A percentile compares a stretch with the other conserved stretches of the same genome.
phyloP scores from a whole-genome alignment of 129 eudicot genomes.

The carrot (Daucus carota) region DH1_v3.0 NC_030389.2:37565501-37566000 shows the following conservation, averaged over 20 bases:
- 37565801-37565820: background rate
- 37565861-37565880: slow-evolving; percentile 45
- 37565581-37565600: slow-evolving; percentile 17
- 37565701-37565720: background rate
- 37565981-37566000: slow-evolving; percentile 22
- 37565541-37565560: background rate
- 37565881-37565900: slow-evolving; percentile 56
- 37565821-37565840: slow-evolving; percentile 19
- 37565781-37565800: background rate
- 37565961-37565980: slow-evolving; percentile 47
- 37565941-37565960: slow-evolving; percentile 52
- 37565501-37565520: slow-evolving; percentile 8
- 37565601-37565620: slow-evolving; percentile 7
- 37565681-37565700: slow-evolving; percentile 9
- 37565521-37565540: slow-evolving; percentile 7
- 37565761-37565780: slow-evolving; percentile 5
- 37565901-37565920: slow-evolving; percentile 61
- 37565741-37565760: background rate
- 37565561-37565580: slow-evolving; percentile 13
- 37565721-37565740: background rate
- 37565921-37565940: slow-evolving; percentile 48
- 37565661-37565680: slow-evolving; percentile 2
- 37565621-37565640: slow-evolving; percentile 10
- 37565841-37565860: slow-evolving; percentile 25
- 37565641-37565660: background rate